Evolutionary conservation across 768 basidiomycete genomes (phyloP).

Genomic region (Daedaleopsis nitida): DNA sequence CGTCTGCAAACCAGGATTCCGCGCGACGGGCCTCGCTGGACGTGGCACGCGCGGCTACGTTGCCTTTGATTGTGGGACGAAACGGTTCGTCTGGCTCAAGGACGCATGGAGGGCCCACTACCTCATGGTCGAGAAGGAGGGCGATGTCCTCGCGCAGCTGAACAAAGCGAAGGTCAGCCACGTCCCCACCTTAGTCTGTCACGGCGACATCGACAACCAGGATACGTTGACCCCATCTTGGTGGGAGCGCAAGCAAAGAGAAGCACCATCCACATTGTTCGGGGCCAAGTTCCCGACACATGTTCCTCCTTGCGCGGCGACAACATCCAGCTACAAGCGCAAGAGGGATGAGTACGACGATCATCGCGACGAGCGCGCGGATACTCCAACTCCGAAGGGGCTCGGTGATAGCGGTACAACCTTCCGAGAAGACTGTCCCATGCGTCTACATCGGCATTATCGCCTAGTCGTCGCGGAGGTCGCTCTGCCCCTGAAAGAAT

Average conservation of each 20-base stretch:
- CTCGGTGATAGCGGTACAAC: background rate
- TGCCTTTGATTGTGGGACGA: constrained; percentile 7
- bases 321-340: background rate
- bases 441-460: constrained; percentile 1
- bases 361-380: background rate
- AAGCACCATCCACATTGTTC: background rate
- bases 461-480: constrained; percentile 4
- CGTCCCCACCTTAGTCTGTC: constrained; percentile 10
- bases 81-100: constrained; percentile 14
- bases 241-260: background rate
- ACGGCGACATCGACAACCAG: constrained; percentile 8
- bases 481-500: background rate
- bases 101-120: constrained; percentile 15
- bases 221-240: background rate
- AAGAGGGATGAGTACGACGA: background rate
- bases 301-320: background rate
- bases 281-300: no score
- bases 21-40: constrained; percentile 1
- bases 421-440: background rate
- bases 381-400: background rate
- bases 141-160: background rate
- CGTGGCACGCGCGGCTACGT: constrained; percentile 16
- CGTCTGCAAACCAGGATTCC: constrained; percentile 3
- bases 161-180: background rate
- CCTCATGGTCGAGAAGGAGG: background rate